Evolutionary conservation across 148 eudicot genomes (phyloP).

Genomic region (Diospyros lotus): DNA sequence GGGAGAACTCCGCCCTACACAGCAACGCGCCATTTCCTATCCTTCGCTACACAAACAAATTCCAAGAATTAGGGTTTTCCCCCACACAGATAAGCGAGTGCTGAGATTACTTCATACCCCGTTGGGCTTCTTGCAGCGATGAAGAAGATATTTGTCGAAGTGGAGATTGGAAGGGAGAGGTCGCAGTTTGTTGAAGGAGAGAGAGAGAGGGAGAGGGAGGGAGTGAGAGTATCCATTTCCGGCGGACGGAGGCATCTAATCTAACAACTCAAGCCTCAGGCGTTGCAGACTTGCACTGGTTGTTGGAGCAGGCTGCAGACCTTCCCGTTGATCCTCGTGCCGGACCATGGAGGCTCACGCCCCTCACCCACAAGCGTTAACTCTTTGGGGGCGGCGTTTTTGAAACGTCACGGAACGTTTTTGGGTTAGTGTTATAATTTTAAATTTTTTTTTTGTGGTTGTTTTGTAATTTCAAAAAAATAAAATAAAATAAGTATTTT

Average conservation of each 20-base stretch:
- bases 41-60: slow-evolving; percentile 14
- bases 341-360: too few relatives aligned
- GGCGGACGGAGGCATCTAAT: background rate
- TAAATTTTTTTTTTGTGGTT: too few relatives aligned
- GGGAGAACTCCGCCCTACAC: slow-evolving; percentile 60
- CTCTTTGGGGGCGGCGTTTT: too few relatives aligned
- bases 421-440: too few relatives aligned
- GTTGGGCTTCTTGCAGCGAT: slow-evolving; percentile 10
- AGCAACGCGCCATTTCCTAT: slow-evolving; percentile 23
- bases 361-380: too few relatives aligned
- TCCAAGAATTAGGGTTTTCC: background rate
- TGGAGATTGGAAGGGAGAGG: slow-evolving; percentile 8
- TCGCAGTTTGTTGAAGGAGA: slow-evolving; percentile 8
- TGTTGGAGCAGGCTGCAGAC: too few relatives aligned
- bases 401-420: too few relatives aligned
- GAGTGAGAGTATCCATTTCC: background rate
- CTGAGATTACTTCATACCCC: slow-evolving; percentile 14
- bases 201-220: slow-evolving; percentile 13
- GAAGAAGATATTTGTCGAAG: background rate
- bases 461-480: too few relatives aligned
- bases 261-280: too few relatives aligned
- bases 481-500: too few relatives aligned
- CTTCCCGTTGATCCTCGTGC: too few relatives aligned
- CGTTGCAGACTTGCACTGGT: too few relatives aligned
- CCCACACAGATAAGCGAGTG: slow-evolving; percentile 1